Evolutionary conservation across 1,284 basidiomycete genomes (phyloP).

Genomic region (Cryptococcus hybrid): DNA sequence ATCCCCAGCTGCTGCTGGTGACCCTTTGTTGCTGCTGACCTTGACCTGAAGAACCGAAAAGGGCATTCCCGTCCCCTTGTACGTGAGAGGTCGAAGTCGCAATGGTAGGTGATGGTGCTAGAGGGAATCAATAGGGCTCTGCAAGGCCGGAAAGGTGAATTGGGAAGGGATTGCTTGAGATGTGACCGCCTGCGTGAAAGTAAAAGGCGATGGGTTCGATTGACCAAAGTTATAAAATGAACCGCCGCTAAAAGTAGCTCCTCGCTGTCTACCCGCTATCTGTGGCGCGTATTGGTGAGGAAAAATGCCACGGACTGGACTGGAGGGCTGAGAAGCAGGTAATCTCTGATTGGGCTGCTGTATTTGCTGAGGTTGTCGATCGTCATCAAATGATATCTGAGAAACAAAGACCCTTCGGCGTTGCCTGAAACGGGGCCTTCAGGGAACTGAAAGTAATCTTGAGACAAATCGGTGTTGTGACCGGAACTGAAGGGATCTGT

Average conservation of each 20-base stretch:
- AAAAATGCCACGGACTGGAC: conserved; percentile 33
- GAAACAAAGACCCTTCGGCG: conserved; percentile 11
- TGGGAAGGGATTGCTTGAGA: conserved; percentile 33
- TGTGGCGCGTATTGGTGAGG: neutral
- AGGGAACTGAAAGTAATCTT: conserved; percentile 43
- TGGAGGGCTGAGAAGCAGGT: conserved; percentile 44
- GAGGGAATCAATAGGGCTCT: conserved; percentile 14
- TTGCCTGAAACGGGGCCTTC: conserved; percentile 23
- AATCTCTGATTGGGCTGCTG: conserved; percentile 14
- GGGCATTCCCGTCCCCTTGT: conserved; percentile 4
- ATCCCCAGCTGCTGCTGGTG: conserved; percentile 2
- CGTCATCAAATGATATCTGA: conserved; percentile 11
- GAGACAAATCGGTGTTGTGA: conserved; percentile 19
- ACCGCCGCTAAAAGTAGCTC: conserved; percentile 43
- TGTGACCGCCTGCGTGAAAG: conserved; percentile 4
- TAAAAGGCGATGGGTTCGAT: neutral
- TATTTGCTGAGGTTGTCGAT: neutral
- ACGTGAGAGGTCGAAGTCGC: conserved; percentile 16
- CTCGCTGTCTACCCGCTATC: conserved; percentile 30
- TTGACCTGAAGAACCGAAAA: conserved; percentile 5
- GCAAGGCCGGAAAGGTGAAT: neutral
- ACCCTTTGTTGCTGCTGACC: neutral
- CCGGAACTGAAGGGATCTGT: conserved; percentile 31
- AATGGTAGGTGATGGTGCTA: conserved; percentile 28
- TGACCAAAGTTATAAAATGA: conserved; percentile 15